Evolutionary conservation across 2,329 filamentous ascomycete genomes (phyloP), one percentile per base, ranked within the genome.

Genomic region (Waltergamsia citrina): DNA sequence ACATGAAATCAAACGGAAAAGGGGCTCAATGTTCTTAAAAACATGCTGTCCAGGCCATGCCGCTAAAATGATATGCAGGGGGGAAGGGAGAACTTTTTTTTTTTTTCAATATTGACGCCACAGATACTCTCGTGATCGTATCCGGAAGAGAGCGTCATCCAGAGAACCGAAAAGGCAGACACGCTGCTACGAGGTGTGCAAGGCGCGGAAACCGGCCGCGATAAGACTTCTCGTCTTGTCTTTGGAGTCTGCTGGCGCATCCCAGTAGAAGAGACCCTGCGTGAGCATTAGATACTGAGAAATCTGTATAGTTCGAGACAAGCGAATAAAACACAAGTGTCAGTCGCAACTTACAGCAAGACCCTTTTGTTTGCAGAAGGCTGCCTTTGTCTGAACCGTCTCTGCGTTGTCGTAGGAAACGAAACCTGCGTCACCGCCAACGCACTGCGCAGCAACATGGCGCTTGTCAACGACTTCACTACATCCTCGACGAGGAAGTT

Each of bases 221-320:
- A 79, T 61, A 35, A 79, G 53, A 48, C 73, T 78, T 33, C 74
- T 63, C 33, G 69, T 66, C 40, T 63, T 67, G 34, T 74, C 67
- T 43, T 59, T 64, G 19, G 71, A 69, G 59, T 92, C 85, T 4
- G 73, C 76, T 11, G 81, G 79, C n/a, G 78, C 81, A 34, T 81
- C 78, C 81, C 81, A 88, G 56, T 88, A 92, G 53, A 87, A 90
- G 7, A 92, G 57, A 0, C 85, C 85, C 73, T 77, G 44, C 18
- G 28, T 37, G 30, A 35, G 10, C 30, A 37, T 39, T 29, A 34
- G 11, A 34, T 37, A 34, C 14, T 30, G 6, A 15, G 6, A 27
- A 6, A n/a, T n/a, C 7, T 15, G 12, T 6, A n/a, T 7, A 27
- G n/a, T 32, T 19, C 11, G 14, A 21, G 33, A 34, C 18, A 20